Percentiles rank a stretch among this genome's conserved stretches.
Conservation (phyloP, 768 basidiomycete species). For the Rhodosporidiobolus sp. region DNA sequence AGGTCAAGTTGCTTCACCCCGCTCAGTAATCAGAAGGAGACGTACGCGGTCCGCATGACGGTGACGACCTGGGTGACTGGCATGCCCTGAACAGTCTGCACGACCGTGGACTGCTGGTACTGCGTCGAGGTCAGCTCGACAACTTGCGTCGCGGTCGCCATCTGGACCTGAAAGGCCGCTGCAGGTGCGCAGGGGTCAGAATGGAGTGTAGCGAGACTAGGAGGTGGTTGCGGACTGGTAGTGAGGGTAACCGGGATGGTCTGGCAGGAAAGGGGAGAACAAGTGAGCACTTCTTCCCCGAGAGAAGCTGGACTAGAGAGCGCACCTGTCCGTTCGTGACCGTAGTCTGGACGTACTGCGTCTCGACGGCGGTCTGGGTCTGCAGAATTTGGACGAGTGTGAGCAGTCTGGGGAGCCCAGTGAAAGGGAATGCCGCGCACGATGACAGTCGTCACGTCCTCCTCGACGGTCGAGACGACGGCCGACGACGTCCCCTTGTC, state of each 20-base stretch:
- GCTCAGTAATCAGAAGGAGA: too few species aligned
- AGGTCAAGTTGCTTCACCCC: neutral
- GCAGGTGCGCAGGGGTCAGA: neutral
- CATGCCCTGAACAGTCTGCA: conserved; percentile 14
- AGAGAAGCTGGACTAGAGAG: neutral
- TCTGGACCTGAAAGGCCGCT: conserved; percentile 6
- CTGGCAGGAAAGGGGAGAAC: neutral
- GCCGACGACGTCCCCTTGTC: neutral
- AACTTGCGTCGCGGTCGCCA: conserved; percentile 2
- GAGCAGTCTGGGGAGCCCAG: too few species aligned
- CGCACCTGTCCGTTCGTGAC: conserved; percentile 6
- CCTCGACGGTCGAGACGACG: neutral
- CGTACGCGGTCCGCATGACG: neutral
- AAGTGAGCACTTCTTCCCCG: rapidly evolving
- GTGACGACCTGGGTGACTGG: conserved; percentile 17
- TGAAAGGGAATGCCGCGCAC: neutral
- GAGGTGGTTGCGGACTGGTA: neutral
- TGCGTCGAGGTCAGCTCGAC: neutral
- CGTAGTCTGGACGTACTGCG: conserved; percentile 12
- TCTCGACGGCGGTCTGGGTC: conserved; percentile 26
- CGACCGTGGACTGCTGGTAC: conserved; percentile 13
- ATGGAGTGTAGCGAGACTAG: neutral
- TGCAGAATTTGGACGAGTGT: neutral
- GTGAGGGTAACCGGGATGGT: conserved; percentile 15
- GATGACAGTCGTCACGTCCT: neutral